Evolutionary conservation across 176 grass and related monocot species (phyloP).

Genomic region (Musa itinerans): DNA sequence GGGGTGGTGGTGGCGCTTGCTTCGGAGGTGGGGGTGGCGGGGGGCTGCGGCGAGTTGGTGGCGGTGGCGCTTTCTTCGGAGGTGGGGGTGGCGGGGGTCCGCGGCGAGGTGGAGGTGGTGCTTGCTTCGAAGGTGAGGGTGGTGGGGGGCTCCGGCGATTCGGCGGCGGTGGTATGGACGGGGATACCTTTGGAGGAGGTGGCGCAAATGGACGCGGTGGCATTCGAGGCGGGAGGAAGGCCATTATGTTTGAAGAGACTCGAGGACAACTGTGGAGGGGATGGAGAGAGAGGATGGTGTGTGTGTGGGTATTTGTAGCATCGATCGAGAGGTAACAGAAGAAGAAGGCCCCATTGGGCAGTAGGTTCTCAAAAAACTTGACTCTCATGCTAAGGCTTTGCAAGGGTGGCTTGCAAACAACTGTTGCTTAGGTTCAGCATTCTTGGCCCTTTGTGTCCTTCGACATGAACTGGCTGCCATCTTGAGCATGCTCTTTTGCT

Average conservation of each 20-base stretch:
- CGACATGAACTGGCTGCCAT: too few relatives aligned
- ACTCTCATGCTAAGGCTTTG: constrained; percentile 57
- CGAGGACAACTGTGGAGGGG: background rate
- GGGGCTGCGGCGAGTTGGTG: background rate
- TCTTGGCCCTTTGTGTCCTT: too few relatives aligned
- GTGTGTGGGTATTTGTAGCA: constrained; percentile 21
- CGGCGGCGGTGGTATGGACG: constrained; percentile 11
- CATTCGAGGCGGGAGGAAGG: background rate
- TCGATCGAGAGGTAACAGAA: too few relatives aligned
- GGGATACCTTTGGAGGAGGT: background rate
- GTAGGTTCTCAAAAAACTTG: constrained; percentile 12
- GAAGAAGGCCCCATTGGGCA: too few relatives aligned
- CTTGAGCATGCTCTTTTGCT: too few relatives aligned
- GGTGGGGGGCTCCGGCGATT: constrained; percentile 24
- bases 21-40: background rate
- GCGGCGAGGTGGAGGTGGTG: constrained; percentile 31
- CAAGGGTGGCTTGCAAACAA: background rate
- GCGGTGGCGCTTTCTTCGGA: background rate
- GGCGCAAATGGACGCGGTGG: constrained; percentile 1
- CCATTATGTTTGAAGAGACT: background rate
- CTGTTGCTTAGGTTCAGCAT: constrained; percentile 26
- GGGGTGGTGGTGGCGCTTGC: constrained; percentile 9
- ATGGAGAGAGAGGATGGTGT: constrained; percentile 21
- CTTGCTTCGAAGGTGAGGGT: constrained; percentile 3
- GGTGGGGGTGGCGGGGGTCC: constrained; percentile 8